phyloP scores from a whole-genome alignment of 495 filamentous ascomycete genomes.

The Aspergillus steynii region DNA sequence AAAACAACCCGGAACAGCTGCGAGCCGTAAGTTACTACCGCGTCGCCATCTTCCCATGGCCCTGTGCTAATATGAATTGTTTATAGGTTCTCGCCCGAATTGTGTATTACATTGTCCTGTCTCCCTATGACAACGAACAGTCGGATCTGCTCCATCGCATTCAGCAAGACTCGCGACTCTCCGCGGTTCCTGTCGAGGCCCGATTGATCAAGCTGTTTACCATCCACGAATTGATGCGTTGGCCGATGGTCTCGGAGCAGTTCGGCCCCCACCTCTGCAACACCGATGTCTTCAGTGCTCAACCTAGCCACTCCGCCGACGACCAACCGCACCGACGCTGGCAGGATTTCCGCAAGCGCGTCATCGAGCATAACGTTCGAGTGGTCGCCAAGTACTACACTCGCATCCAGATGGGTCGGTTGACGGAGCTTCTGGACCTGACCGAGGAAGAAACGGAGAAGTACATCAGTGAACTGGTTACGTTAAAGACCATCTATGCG shows the following conservation, averaged over 20 bases:
- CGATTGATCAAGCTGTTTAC: conserved; percentile 91
- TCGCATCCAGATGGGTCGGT: conserved; percentile 83
- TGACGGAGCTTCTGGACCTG: conserved; percentile 87
- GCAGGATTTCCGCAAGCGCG: conserved; percentile 93
- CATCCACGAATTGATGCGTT: conserved; percentile 94
- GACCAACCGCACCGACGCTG: conserved; percentile 78
- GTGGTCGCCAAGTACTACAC: conserved; percentile 99
- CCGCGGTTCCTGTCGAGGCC: conserved; percentile 69
- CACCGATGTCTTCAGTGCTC: conserved; percentile 78
- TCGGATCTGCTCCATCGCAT: conserved; percentile 95
- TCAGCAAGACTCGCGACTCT: conserved; percentile 63
- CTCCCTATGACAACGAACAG: conserved; percentile 98
- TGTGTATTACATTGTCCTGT: conserved; percentile 95
- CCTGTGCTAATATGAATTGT: conserved; percentile 6
- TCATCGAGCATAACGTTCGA: conserved; percentile 98
- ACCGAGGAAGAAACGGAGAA: conserved; percentile 95
- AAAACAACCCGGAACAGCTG: conserved; percentile 82
- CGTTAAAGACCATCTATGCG: conserved; percentile 93
- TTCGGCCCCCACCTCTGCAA: conserved; percentile 87
- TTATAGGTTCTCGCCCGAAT: conserved; percentile 80
- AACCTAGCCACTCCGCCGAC: conserved; percentile 61
- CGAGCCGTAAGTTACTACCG: conserved; percentile 64
- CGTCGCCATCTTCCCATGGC: not conserved
- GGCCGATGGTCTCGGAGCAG: conserved; percentile 84
- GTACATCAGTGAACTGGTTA: conserved; percentile 94